Conservation (phyloP, 1,139 yeast genomes). For the Geotrichum fermentans region DNA sequence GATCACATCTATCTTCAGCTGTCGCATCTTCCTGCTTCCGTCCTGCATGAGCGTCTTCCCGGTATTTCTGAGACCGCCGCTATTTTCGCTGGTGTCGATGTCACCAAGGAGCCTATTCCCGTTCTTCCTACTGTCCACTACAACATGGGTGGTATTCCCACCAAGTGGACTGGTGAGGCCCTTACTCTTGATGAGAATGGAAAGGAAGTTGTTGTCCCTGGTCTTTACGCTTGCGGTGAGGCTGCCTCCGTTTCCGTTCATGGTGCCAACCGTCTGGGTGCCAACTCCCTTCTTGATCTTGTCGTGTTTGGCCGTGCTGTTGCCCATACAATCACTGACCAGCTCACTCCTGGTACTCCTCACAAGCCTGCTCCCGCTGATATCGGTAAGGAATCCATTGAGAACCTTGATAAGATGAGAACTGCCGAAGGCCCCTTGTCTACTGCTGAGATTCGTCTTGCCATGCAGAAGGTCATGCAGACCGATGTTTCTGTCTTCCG, state of each 20-base stretch:
- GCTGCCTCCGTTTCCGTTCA: conserved; percentile 98
- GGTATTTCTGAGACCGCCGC: conserved; percentile 99
- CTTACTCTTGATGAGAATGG: conserved; percentile 81
- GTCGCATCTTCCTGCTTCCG: conserved; percentile 88
- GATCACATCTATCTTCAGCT: conserved; percentile 95
- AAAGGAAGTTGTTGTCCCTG: conserved; percentile 86
- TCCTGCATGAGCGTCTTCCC: conserved; percentile 91
- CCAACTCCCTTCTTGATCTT: conserved; percentile 94
- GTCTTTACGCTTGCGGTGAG: conserved; percentile 96
- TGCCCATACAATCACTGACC: conserved; percentile 81
- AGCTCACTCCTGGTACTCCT: conserved; percentile 83
- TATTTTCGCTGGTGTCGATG: conserved; percentile 98
- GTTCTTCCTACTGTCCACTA: conserved; percentile 97
- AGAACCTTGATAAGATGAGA: conserved; percentile 83
- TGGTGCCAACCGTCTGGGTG: conserved; percentile 99
- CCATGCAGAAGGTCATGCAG: conserved; percentile 96
- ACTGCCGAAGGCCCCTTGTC: conserved; percentile 74
- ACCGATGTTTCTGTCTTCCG: conserved; percentile 96
- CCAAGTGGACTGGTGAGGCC: conserved; percentile 95
- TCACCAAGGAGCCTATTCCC: conserved; percentile 98
- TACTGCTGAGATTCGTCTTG: conserved; percentile 84
- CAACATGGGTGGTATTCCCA: conserved; percentile 99
- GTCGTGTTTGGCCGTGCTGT: conserved; percentile 99
- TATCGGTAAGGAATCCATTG: conserved; percentile 83
- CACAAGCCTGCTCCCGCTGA: conserved; percentile 75